Evolutionary conservation across 768 basidiomycete genomes (phyloP), one percentile per base, ranked within the genome.

Genomic region (Mycena latifolia): DNA sequence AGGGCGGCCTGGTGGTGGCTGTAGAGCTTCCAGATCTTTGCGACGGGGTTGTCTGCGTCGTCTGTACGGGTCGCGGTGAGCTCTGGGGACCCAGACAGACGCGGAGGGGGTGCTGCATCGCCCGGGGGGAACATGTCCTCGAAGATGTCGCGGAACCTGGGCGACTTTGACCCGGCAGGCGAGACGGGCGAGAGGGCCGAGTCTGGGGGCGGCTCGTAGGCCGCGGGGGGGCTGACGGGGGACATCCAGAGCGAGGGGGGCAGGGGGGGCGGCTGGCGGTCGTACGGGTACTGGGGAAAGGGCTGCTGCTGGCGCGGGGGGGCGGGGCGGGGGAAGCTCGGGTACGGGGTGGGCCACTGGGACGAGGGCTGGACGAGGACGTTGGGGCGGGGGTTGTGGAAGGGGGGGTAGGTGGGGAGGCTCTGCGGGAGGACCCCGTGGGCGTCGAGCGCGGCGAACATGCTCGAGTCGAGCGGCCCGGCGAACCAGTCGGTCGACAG

Each of bases 11-110:
- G 96, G 50, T 92, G 93, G 66, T 93, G 89, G 37, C 95, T 89
- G 74, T 94, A 99, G 87, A 98, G 93, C 81, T 91, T 95, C 97
- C 97, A 99, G 31, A 99, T 93, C 79, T 98, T 95, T 1, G 96
- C 92, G 0, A 95, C 95, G 11, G 69, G 69, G 25, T 61, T 59
- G 24, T 63, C 68, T 9, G 43, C 9, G 22, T 17, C 24, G 20
- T 69, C 67, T 20, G 31, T 9, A 15, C 68, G 64, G 28, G 65
- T 4, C 0, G 61, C 12, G 35, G 61, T 60, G 47, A 70, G 65
- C 61, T 70, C 69, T 80, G 77, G 67, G 80, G 80, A 72, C 81
- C 82, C 74, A 79, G 54, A 57, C 78, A 61, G 76, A 77, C 57
- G 77, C 77, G 71, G 68, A 69, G 74, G 45, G 71, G 69, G 55